Evolutionary conservation across 2,329 filamentous ascomycete genomes (phyloP).

Genomic region (Orbilia blumenaviensis): DNA sequence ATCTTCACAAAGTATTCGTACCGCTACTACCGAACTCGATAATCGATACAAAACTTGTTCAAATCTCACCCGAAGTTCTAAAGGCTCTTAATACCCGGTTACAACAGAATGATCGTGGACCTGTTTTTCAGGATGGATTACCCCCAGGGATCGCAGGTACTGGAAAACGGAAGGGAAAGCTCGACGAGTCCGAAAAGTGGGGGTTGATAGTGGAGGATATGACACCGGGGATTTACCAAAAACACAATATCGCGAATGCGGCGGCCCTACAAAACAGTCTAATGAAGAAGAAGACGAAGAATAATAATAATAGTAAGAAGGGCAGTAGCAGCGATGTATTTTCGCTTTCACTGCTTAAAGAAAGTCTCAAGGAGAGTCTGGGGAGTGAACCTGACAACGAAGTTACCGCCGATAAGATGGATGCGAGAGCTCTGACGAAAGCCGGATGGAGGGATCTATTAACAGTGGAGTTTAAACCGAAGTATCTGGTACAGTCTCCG

Average conservation of each 20-base stretch:
- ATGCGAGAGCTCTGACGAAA: slow-evolving; percentile 50
- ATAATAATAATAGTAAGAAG: background rate
- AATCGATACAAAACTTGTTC: slow-evolving; percentile 55
- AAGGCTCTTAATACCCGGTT: slow-evolving; percentile 54
- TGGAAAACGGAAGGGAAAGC: slow-evolving; percentile 41
- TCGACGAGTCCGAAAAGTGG: slow-evolving; percentile 57
- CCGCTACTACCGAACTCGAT: slow-evolving; percentile 55
- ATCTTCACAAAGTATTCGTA: slow-evolving; percentile 56
- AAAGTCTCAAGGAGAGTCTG: slow-evolving; percentile 13
- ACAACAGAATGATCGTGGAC: slow-evolving; percentile 37
- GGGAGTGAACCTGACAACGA: background rate
- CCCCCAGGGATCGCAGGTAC: background rate
- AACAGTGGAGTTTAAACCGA: slow-evolving; percentile 57
- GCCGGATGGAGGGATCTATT: slow-evolving; percentile 57
- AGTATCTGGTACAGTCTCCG: slow-evolving; percentile 56
- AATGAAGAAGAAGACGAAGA: too few relatives aligned
- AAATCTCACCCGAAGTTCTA: slow-evolving; percentile 54
- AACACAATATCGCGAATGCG: slow-evolving; percentile 23
- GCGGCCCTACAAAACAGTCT: too few relatives aligned
- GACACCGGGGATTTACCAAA: slow-evolving; percentile 53
- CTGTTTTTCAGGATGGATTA: slow-evolving; percentile 5
- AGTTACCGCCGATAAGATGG: slow-evolving; percentile 27
- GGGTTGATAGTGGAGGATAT: slow-evolving; percentile 58
- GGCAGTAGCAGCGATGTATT: slow-evolving; percentile 3
- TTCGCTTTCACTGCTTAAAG: slow-evolving; percentile 29